Conservation (phyloP, 2,329 filamentous ascomycete species). For the Penicillium sp. region DNA sequence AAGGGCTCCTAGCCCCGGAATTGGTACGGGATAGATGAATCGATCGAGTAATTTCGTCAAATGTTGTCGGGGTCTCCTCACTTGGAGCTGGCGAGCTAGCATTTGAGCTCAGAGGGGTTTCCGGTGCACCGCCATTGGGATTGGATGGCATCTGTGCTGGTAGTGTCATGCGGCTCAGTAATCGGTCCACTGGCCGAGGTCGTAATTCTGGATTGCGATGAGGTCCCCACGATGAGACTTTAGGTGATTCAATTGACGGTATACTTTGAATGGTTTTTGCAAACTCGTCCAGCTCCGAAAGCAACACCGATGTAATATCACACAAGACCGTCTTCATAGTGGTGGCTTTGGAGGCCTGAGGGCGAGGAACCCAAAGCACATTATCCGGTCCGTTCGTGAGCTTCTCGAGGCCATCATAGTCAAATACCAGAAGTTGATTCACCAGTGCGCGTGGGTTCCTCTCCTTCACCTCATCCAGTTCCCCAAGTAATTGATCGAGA, state of each 20-base stretch:
- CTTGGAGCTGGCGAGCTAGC: constrained; percentile 36
- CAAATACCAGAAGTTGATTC: constrained; percentile 77
- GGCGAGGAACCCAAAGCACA: constrained; percentile 68
- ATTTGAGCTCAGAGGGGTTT: constrained; percentile 41
- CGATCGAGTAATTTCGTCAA: constrained; percentile 51
- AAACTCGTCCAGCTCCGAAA: constrained; percentile 72
- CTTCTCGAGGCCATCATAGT: constrained; percentile 59
- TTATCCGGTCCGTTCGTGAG: constrained; percentile 60
- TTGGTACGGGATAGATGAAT: constrained; percentile 41
- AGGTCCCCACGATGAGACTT: constrained; percentile 45
- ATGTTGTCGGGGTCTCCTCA: constrained; percentile 52
- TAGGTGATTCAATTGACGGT: constrained; percentile 75
- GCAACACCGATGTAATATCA: constrained; percentile 69
- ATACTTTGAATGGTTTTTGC: constrained; percentile 71
- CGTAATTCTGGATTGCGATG: constrained; percentile 52
- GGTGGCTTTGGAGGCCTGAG: constrained; percentile 67
- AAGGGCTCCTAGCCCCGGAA: constrained; percentile 37
- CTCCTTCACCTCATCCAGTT: constrained; percentile 69
- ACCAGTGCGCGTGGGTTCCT: constrained; percentile 73
- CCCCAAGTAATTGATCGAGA: constrained; percentile 51
- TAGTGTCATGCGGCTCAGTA: constrained; percentile 75
- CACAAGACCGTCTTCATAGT: constrained; percentile 81
- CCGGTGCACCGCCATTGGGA: constrained; percentile 31
- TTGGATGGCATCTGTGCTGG: constrained; percentile 58
- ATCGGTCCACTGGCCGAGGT: constrained; percentile 54